Evolutionary conservation across 2,329 filamentous ascomycete genomes (phyloP).

Genomic region (Blastomyces silverae): DNA sequence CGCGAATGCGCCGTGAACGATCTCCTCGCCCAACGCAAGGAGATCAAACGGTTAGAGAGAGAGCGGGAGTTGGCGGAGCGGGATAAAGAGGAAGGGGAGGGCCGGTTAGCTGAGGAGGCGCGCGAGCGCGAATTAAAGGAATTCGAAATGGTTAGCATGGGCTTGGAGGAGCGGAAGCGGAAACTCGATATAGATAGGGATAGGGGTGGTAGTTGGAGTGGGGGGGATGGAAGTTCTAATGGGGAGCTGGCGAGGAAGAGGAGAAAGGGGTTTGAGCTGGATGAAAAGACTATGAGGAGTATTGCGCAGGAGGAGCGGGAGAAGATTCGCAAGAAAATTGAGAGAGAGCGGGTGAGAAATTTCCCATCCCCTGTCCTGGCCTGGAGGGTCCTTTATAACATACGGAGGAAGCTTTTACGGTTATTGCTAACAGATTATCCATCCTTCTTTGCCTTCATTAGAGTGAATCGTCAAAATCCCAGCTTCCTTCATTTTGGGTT

Average conservation of each 20-base stretch:
- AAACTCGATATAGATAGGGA: conserved; percentile 29
- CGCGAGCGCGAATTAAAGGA: conserved; percentile 64
- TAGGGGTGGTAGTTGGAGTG: conserved; percentile 23
- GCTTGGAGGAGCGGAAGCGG: conserved; percentile 38
- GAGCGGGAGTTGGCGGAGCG: conserved; percentile 55
- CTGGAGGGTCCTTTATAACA: neutral
- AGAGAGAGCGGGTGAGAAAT: conserved; percentile 59
- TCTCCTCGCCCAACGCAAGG: conserved; percentile 82
- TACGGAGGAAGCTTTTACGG: neutral
- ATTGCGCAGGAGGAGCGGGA: conserved; percentile 63
- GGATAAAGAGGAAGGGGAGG: conserved; percentile 56
- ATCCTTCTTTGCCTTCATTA: conserved; percentile 18
- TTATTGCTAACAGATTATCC: conserved; percentile 11
- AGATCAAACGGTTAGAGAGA: conserved; percentile 74
- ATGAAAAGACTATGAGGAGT: conserved; percentile 66
- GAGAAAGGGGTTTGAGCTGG: conserved; percentile 76
- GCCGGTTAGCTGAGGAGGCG: conserved; percentile 61
- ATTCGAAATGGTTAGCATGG: conserved; percentile 80
- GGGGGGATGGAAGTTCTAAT: conserved; percentile 29
- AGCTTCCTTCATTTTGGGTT: conserved; percentile 86
- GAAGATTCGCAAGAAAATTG: conserved; percentile 62
- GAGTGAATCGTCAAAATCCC: conserved; percentile 55
- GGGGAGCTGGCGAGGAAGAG: conserved; percentile 45
- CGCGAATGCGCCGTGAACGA: conserved; percentile 88
- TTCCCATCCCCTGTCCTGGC: neutral